phyloP scores from a whole-genome alignment of 139 green algal species.

The Deuterostichococcus epilithicus region DNA sequence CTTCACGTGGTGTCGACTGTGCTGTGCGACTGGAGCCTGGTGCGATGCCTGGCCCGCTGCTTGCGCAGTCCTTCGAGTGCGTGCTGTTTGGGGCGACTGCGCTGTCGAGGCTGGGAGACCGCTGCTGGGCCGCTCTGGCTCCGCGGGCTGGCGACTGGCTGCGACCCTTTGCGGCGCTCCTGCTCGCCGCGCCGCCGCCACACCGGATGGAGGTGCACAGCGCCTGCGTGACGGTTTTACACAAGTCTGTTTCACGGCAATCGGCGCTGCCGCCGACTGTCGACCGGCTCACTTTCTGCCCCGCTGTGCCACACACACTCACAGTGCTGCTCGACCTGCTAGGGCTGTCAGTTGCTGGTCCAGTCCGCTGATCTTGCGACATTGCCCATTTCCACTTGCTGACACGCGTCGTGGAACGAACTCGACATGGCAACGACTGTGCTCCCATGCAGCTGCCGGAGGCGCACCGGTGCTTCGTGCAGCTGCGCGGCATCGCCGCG shows the following conservation, averaged over 20 bases:
- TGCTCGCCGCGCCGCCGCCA: not conserved
- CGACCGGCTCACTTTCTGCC: no score
- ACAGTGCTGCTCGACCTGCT: no score
- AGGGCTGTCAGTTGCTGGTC: no score
- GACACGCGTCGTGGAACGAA: no score
- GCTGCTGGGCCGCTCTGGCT: not conserved
- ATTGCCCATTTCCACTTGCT: not conserved
- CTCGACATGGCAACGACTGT: not conserved
- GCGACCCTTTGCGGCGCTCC: not conserved
- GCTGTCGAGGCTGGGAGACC: not conserved
- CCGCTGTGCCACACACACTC: no score
- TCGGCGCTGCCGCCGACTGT: not conserved
- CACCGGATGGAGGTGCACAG: not conserved
- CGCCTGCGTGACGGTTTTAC: no score
- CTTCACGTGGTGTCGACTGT: no score
- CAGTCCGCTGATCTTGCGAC: no score
- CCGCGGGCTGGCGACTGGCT: not conserved
- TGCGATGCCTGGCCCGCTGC: no score
- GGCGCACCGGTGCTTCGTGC: not conserved
- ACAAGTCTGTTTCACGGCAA: no score
- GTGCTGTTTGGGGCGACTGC: not conserved
- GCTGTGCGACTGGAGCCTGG: no score
- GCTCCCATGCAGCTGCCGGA: not conserved
- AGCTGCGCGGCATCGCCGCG: not conserved
- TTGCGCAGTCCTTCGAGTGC: not conserved